Conservation (phyloP, 1,139 yeast species). For the Zygoascus sp. region DNA sequence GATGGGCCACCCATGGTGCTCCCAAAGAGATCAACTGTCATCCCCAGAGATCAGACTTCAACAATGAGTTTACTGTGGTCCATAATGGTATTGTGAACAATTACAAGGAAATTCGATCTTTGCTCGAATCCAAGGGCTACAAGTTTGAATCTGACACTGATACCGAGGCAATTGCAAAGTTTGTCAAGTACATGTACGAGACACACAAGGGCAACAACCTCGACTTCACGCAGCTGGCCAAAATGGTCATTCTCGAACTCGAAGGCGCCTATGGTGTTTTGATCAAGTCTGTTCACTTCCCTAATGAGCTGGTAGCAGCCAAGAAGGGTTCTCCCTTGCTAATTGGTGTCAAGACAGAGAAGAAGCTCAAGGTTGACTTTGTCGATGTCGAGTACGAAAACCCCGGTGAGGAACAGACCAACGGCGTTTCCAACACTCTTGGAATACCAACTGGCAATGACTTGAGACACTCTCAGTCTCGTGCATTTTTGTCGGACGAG, state of each 20-base stretch:
- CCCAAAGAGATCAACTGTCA: constrained; percentile 86
- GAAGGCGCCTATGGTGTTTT: constrained; percentile 97
- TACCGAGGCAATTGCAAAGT: constrained; percentile 95
- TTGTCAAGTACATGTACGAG: constrained; percentile 87
- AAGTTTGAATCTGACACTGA: constrained; percentile 91
- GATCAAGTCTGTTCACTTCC: constrained; percentile 87
- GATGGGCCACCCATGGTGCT: constrained; percentile 99
- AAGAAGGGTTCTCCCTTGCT: constrained; percentile 97
- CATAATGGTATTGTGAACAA: constrained; percentile 99
- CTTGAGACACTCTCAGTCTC: constrained; percentile 81
- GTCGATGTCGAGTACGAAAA: constrained; percentile 86
- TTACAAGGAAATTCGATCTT: constrained; percentile 81
- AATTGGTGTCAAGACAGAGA: constrained; percentile 95
- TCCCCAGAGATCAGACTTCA: constrained; percentile 86
- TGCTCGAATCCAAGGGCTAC: constrained; percentile 74
- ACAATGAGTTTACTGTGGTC: constrained; percentile 82
- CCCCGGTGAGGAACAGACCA: constrained; percentile 18
- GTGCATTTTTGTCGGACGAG: constrained; percentile 88
- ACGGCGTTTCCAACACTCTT: constrained; percentile 20
- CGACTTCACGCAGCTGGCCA: constrained; percentile 89
- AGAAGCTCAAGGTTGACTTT: constrained; percentile 92
- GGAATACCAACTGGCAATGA: constrained; percentile 16
- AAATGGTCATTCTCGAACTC: constrained; percentile 85
- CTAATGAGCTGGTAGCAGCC: constrained; percentile 94
- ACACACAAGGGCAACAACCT: constrained; percentile 66